Conservation (phyloP, 495 filamentous ascomycete species). For the Massariosphaeria phaeospora region DNA sequence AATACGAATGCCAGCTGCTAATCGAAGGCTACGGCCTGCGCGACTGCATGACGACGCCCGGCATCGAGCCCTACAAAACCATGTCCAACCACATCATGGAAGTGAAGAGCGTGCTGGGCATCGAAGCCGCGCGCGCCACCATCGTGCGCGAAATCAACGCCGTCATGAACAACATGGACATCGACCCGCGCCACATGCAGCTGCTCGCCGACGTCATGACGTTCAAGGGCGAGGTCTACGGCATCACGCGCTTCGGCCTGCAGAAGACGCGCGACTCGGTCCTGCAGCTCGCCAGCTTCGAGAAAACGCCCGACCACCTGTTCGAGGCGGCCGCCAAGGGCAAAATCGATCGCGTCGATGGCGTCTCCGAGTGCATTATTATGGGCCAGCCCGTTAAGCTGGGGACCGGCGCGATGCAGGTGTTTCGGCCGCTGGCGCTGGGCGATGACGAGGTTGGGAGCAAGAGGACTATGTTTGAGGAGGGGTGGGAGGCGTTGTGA, state of each 20-base stretch:
- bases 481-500: slow-evolving; percentile 37
- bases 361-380: slow-evolving; percentile 95
- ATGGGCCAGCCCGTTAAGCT: slow-evolving; percentile 91
- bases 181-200: slow-evolving; percentile 98
- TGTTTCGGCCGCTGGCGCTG: slow-evolving; percentile 70
- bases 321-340: slow-evolving; percentile 90
- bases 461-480: slow-evolving; percentile 72
- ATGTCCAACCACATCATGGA: slow-evolving; percentile 88
- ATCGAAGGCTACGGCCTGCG: slow-evolving; percentile 93
- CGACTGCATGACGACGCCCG: slow-evolving; percentile 85
- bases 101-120: slow-evolving; percentile 84
- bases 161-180: slow-evolving; percentile 90
- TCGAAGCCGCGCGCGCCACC: slow-evolving; percentile 84
- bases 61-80: slow-evolving; percentile 68
- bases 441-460: slow-evolving; percentile 49
- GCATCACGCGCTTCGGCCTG: slow-evolving; percentile 93
- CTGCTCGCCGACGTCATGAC: slow-evolving; percentile 99
- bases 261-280: slow-evolving; percentile 96
- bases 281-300: slow-evolving; percentile 90
- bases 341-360: slow-evolving; percentile 83
- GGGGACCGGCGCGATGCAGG: slow-evolving; percentile 87
- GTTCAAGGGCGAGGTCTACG: slow-evolving; percentile 95
- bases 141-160: slow-evolving; percentile 73
- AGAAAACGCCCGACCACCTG: slow-evolving; percentile 96
- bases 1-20: slow-evolving; percentile 50